Conservation (phyloP, 768 basidiomycete species). For the Termitomyces sp. region DNA sequence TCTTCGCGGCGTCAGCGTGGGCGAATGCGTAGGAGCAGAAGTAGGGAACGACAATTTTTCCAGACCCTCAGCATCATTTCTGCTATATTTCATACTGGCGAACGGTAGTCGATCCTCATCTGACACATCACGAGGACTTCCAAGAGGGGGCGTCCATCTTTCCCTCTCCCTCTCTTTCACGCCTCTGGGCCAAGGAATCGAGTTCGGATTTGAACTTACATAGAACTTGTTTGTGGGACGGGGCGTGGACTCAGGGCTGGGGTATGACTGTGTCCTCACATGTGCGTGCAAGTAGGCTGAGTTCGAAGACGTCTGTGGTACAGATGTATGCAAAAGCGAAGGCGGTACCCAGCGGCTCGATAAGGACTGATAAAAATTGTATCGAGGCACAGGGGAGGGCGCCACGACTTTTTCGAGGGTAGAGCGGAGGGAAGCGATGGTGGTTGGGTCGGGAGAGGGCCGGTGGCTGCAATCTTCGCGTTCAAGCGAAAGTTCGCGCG, state of each 20-base stretch:
- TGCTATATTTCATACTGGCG: neutral
- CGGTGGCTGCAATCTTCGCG: conserved; percentile 12
- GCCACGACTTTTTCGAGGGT: conserved; percentile 58
- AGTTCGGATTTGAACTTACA: conserved; percentile 21
- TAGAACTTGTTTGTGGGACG: conserved; percentile 4
- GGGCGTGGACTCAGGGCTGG: conserved; percentile 19
- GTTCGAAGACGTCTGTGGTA: neutral
- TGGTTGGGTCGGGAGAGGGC: conserved; percentile 2
- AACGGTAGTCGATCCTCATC: neutral
- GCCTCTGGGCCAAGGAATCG: conserved; percentile 35
- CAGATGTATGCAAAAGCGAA: conserved; percentile 2
- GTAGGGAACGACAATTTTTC: conserved; percentile 25
- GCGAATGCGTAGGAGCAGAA: neutral
- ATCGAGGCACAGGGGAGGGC: conserved; percentile 37
- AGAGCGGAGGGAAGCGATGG: conserved; percentile 9
- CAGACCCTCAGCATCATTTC: conserved; percentile 6
- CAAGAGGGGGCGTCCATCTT: conserved; percentile 22
- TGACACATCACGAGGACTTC: conserved; percentile 44
- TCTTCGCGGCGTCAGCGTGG: conserved; percentile 16
- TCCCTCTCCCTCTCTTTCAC: conserved; percentile 3
- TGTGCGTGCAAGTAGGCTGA: conserved; percentile 11
- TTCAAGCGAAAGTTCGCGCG: neutral
- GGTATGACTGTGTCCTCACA: conserved; percentile 42
- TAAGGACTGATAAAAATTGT: conserved; percentile 50
- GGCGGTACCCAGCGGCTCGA: conserved; percentile 41